phyloP scores from a whole-genome alignment of 441 rosid species.

The Arabidopsis lyrata region DNA sequence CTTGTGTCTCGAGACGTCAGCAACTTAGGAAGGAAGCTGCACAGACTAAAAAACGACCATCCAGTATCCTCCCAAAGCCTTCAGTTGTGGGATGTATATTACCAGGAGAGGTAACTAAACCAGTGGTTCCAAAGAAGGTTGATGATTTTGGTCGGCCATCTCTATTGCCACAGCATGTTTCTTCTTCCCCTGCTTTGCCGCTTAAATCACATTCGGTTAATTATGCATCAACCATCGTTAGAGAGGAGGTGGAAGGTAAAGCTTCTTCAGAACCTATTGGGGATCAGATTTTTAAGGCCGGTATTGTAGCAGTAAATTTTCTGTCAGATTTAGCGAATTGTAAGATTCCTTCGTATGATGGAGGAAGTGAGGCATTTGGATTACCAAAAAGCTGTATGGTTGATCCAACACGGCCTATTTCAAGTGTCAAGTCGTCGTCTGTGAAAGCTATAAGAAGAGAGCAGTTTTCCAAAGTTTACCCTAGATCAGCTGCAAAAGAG shows the following conservation, averaged over 20 bases:
- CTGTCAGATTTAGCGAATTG: constrained; percentile 63
- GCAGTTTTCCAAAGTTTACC: constrained; percentile 55
- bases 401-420: constrained; percentile 55
- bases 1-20: constrained; percentile 65
- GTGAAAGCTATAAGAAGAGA: constrained; percentile 67
- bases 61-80: constrained; percentile 47
- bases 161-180: constrained; percentile 49
- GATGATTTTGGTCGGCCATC: constrained; percentile 45
- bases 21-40: constrained; percentile 50
- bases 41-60: constrained; percentile 48
- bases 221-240: constrained; percentile 53
- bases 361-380: constrained; percentile 49
- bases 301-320: constrained; percentile 62
- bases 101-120: constrained; percentile 53
- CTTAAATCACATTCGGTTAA: constrained; percentile 54
- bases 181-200: constrained; percentile 52
- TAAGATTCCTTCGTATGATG: constrained; percentile 60
- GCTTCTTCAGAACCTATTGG: constrained; percentile 63
- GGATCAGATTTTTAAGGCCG: constrained; percentile 67
- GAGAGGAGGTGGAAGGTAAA: constrained; percentile 54
- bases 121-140: constrained; percentile 53
- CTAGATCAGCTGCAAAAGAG: constrained; percentile 56
- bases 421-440: constrained; percentile 58
- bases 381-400: constrained; percentile 61
- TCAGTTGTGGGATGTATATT: constrained; percentile 46